Conservation (phyloP, 2,329 filamentous ascomycete species). For the Colletotrichum sp. region DNA sequence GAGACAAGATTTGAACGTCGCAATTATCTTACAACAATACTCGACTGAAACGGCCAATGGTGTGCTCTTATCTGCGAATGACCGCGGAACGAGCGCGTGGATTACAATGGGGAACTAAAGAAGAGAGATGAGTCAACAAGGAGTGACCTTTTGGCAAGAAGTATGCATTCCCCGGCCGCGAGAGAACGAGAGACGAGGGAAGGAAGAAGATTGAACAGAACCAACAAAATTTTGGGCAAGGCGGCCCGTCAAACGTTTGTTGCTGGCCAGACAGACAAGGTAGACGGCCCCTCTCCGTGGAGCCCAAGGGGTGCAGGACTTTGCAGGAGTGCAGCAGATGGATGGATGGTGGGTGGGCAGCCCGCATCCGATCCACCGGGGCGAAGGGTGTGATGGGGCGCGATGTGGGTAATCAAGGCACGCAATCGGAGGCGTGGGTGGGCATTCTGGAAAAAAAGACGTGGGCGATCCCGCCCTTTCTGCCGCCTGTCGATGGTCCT, state of each 20-base stretch:
- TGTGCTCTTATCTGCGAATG: neutral
- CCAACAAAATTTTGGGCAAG: neutral
- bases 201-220: neutral
- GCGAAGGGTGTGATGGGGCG: neutral
- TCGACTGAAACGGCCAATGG: neutral
- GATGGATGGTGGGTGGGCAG: neutral
- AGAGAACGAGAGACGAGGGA: neutral
- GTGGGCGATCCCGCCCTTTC: conserved; percentile 1
- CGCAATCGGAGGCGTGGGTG: conserved; percentile 10
- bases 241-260: neutral
- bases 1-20: neutral
- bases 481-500: neutral
- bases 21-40: neutral
- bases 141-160: neutral
- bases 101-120: neutral
- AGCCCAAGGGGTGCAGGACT: neutral
- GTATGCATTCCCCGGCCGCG: neutral
- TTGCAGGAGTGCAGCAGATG: neutral
- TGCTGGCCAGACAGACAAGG: neutral
- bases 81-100: neutral
- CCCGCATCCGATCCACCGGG: conserved; percentile 17
- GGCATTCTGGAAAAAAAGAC: neutral
- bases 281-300: neutral
- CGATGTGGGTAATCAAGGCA: conserved; percentile 11
- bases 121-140: neutral